Base-by-base conservation (phyloP, 2,329 filamentous ascomycete genomes). In the Mycogone perniciosa region DNA sequence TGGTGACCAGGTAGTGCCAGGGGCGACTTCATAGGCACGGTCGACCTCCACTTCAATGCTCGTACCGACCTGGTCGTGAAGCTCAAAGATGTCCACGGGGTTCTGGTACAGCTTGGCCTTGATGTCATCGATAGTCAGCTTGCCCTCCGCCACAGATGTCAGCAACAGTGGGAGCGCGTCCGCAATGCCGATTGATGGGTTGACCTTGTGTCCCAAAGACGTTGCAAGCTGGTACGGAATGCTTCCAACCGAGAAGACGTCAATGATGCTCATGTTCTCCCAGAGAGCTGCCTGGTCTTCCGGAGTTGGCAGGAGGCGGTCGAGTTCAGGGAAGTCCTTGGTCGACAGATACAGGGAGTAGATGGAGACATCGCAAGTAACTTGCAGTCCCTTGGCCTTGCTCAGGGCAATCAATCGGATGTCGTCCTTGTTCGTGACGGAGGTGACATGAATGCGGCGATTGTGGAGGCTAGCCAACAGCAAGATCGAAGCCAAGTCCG, bases 321-420 rank as follows among this genome's bases (percentile, higher is more conserved):
- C 71, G 64, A 81, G 88, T 51, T 81, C 75, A 2, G 86, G 85
- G 67, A 77, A 88, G 60, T 90, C 85, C 44, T 81, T 74, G 60
- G 82, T 84, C 4, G 84, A 84, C 27, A 91, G 75, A 73, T 89
- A 91, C 39, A 91, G 75, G 13, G 84, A 81, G 73, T 88, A 90
- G 60, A 91, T 78, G n/a, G 84, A 86, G 40, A 91, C 86, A 65
- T 91, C 87, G 67, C 87, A 91, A 26, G 87, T 90, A 41, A 91
- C 86, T 66, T 85, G 85, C 52, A 91, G 73, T n/a, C 86, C 86
- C 73, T 90, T 91, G 62, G 82, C 77, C 71, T 91, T 91, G 72
- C 85, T 84, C 31, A 91, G 77, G 6, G 86, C 81, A 61, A 91
- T 89, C 46, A 91, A 73, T 55, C 76, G 80, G 61, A 91, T 89